Conservation (phyloP, 1,284 basidiomycete genomes). For the Ganoderma sp. region DNA sequence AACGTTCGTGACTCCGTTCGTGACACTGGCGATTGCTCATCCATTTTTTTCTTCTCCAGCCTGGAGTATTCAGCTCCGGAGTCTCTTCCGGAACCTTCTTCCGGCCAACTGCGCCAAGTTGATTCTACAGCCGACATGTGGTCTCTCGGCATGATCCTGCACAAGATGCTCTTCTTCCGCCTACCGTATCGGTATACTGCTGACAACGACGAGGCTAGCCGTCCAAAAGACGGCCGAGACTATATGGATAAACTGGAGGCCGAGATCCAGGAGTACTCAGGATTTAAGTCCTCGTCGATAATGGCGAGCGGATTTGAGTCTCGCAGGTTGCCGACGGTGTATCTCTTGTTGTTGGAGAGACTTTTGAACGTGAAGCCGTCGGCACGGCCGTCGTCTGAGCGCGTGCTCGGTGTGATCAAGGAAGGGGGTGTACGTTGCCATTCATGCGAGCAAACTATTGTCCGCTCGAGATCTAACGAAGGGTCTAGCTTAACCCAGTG, state of each 20-base stretch:
- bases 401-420: constrained; percentile 66
- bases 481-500: constrained; percentile 15
- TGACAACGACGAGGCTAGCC: constrained; percentile 54
- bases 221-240: constrained; percentile 53
- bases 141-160: constrained; percentile 90
- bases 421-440: constrained; percentile 63
- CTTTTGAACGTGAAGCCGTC: constrained; percentile 68
- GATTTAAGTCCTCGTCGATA: constrained; percentile 67
- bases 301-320: constrained; percentile 64
- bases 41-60: constrained; percentile 42
- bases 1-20: constrained; percentile 63
- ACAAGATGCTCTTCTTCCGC: constrained; percentile 89
- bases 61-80: constrained; percentile 88
- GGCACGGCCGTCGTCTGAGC: constrained; percentile 72
- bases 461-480: neutral
- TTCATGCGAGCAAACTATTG: neutral
- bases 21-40: neutral
- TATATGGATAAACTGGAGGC: constrained; percentile 70
- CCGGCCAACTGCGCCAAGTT: constrained; percentile 72
- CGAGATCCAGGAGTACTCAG: constrained; percentile 78
- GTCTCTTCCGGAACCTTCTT: constrained; percentile 72
- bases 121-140: constrained; percentile 92
- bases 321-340: constrained; percentile 70
- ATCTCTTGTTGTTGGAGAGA: constrained; percentile 74
- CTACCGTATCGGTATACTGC: constrained; percentile 78